Base-by-base conservation (phyloP, 148 eudicot genomes). In the Silene conica region DNA sequence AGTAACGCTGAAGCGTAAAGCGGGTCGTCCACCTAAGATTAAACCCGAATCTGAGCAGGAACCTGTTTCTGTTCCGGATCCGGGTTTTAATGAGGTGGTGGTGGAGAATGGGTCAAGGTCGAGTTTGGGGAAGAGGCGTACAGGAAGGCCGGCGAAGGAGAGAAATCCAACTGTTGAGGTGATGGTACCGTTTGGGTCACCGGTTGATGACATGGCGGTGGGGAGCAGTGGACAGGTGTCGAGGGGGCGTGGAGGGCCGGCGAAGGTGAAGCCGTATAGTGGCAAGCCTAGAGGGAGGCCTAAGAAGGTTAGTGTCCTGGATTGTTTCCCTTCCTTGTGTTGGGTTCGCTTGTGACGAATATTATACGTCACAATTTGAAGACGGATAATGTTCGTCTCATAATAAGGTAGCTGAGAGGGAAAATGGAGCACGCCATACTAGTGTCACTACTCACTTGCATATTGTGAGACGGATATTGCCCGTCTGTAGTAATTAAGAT, bases 21-120 rank as follows among this genome's bases (percentile, higher is more conserved):
- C 86, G 1, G 96, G 96, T n/a, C 83, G 96, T 0, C 93, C 96
- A 0, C 87, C 96, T 0, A 87, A 87, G 79, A 70, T 71, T 16
- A 86, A 85, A 45, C 6, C 43, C 3, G 43, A 0, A 9, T 38
- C 43, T 38, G 43, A 38, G 15, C 4, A 54, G n/a, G 59, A 54
- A 23, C 38, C 43, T 11, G 69, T 22, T 69, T 19, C 25, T 22
- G 38, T 13, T 34, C 8, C 1, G 43, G 19, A 5, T 14, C 54
- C 14, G 28, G 28, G 28, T 26, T 26, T 26, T 1, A 2, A 26
- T 26, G 1, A 26, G 54, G 68, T 2, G 0, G n/a, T n/a, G n/a
- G 10, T 6, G 34, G 34, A 31, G 26, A 58, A 50, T 2, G 58
- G 64, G n/a, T n/a, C n/a, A n/a, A n/a, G n/a, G 21, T 75, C 78